Conservation (phyloP, 139 green algal species). For the Dunaliella primolecta region DNA sequence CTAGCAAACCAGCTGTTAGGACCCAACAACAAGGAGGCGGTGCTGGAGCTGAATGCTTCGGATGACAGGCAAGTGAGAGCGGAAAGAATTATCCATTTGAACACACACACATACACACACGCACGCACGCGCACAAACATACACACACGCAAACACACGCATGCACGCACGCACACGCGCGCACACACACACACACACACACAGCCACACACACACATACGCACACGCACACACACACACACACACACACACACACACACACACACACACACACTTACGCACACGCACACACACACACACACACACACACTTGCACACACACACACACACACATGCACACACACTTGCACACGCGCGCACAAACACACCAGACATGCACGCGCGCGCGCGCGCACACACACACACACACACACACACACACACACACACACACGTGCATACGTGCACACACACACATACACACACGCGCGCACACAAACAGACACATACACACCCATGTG, state of each 20-base stretch:
- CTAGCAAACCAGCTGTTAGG: conserved; percentile 90
- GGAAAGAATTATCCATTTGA: too few relatives aligned
- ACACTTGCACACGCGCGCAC: conserved; percentile 22
- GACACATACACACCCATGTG: too few relatives aligned
- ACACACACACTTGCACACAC: background rate
- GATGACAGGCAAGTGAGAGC: conserved; percentile 80
- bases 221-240: too few relatives aligned
- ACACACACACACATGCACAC: background rate
- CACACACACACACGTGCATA: background rate
- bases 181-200: background rate
- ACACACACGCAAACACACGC: background rate
- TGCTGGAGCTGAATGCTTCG: conserved; percentile 97
- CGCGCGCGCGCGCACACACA: background rate
- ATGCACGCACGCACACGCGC: background rate
- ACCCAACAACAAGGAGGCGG: conserved; percentile 77
- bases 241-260: too few relatives aligned
- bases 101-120: background rate
- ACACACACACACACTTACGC: too few relatives aligned
- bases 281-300: too few relatives aligned
- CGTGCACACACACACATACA: background rate
- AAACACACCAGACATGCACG: background rate
- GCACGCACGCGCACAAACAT: background rate
- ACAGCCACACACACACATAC: background rate
- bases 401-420: background rate
- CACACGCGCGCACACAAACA: conserved; percentile 38